Evolutionary conservation across 2,329 filamentous ascomycete genomes (phyloP).

Genomic region (Zarea fungicola): DNA sequence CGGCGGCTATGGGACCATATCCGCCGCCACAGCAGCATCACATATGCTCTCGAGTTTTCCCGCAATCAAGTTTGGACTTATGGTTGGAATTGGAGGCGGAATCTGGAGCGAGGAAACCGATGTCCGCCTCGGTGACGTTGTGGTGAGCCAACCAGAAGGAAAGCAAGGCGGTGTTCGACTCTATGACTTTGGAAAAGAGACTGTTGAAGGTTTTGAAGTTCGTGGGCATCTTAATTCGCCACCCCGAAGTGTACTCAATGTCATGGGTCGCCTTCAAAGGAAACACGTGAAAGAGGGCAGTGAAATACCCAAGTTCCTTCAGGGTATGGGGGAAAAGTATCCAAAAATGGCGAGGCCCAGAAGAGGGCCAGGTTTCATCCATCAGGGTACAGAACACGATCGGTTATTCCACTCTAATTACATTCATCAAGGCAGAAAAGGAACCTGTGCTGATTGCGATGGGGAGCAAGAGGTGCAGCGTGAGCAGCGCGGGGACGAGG

Average conservation of each 20-base stretch:
- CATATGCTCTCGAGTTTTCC: not conserved
- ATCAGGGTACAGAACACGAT: not conserved
- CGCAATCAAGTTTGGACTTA: not conserved
- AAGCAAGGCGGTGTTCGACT: not conserved
- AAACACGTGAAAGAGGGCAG: not conserved
- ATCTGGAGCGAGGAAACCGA: not conserved
- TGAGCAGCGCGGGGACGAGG: not conserved
- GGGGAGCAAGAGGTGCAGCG: not conserved
- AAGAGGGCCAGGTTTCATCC: not conserved
- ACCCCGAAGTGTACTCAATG: not conserved
- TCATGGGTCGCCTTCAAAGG: not conserved
- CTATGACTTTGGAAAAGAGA: not conserved
- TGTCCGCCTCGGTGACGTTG: not conserved
- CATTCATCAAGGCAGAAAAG: not conserved
- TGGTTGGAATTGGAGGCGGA: conserved; percentile 2
- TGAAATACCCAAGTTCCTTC: not conserved
- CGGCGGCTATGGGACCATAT: not conserved
- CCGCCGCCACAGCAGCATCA: not conserved
- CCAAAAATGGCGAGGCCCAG: not conserved
- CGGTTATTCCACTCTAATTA: not conserved
- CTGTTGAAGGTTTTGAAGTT: not conserved
- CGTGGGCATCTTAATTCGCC: not conserved
- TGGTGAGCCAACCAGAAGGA: not conserved
- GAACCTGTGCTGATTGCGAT: not conserved
- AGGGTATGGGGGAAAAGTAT: not conserved